Percentiles rank a stretch among this genome's conserved stretches.
These are phyloP conservation scores for Tolypocladium amazonense DNA, from an alignment of 2,329 filamentous ascomycete species.

Conservation along the genomic window DNA sequence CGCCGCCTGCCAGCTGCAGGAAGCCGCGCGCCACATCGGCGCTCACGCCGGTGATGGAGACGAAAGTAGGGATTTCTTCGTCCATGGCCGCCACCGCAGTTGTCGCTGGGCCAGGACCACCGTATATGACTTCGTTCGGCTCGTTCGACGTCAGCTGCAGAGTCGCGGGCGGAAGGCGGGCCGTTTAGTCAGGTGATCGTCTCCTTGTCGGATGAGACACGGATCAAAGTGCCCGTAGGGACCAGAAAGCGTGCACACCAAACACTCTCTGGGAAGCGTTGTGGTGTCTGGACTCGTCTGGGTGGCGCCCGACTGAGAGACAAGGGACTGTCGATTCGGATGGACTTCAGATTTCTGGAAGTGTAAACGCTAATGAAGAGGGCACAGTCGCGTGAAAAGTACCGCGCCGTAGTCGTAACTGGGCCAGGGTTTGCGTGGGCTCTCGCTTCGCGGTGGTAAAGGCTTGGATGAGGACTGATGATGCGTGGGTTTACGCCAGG, in stretches of 20 bases:
- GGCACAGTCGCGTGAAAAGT: neutral
- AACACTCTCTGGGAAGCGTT: neutral
- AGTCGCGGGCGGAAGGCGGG: neutral
- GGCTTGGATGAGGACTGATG: neutral
- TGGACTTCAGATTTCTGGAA: neutral
- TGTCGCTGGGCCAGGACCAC: neutral
- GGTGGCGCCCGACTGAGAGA: neutral
- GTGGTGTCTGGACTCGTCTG: neutral
- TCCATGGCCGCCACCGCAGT: conserved; percentile 40
- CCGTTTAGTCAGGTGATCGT: too few relatives aligned
- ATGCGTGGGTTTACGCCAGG: neutral
- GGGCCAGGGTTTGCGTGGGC: neutral
- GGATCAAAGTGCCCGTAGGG: neutral
- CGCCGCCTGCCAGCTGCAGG: conserved; percentile 72
- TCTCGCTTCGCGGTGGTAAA: neutral
- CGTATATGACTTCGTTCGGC: neutral
- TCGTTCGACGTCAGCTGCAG: neutral
- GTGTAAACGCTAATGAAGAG: neutral
- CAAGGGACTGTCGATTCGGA: neutral
- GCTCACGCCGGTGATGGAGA: conserved; percentile 67
- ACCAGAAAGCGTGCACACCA: neutral
- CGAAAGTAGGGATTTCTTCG: conserved; percentile 67
- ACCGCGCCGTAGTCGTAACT: neutral
- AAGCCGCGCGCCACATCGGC: conserved; percentile 70
- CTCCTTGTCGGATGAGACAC: neutral